These are phyloP conservation scores for Vitis labrusca DNA, from an alignment of 164 flowering plant genomes.

Conservation along the genomic window DNA sequence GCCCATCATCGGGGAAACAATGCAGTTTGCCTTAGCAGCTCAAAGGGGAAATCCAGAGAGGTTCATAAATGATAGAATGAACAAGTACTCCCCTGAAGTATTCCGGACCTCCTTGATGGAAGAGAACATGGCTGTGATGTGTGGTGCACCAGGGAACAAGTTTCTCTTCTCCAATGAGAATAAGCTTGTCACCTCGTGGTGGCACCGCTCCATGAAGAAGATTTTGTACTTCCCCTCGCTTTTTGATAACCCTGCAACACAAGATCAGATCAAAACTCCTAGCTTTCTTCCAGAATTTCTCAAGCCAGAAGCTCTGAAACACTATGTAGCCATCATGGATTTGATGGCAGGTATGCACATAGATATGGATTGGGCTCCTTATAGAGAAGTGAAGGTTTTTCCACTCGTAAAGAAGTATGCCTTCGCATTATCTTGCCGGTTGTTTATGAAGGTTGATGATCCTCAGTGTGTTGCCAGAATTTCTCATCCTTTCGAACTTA, in stretches of 20 bases:
- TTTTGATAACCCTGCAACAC: neutral
- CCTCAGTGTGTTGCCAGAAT: neutral
- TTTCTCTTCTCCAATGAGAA: slow-evolving; percentile 13
- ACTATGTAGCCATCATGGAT: slow-evolving; percentile 11
- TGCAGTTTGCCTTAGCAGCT: neutral
- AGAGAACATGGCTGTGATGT: slow-evolving; percentile 8
- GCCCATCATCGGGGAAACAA: slow-evolving; percentile 13
- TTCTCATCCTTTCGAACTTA: neutral
- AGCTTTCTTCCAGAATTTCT: slow-evolving; percentile 2
- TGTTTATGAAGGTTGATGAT: slow-evolving; percentile 18
- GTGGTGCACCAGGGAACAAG: slow-evolving; percentile 11
- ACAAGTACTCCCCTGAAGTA: neutral
- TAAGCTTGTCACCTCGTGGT: slow-evolving; percentile 8
- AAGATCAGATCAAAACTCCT: neutral
- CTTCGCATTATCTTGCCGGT: slow-evolving; percentile 27
- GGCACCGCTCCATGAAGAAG: slow-evolving; percentile 6
- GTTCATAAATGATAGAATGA: slow-evolving; percentile 7
- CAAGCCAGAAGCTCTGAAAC: slow-evolving; percentile 9
- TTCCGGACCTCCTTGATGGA: slow-evolving; percentile 9
- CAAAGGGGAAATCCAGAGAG: neutral
- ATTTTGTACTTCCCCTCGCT: neutral
- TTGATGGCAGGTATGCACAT: slow-evolving; percentile 10
- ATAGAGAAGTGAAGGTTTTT: slow-evolving; percentile 14
- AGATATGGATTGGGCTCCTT: neutral
- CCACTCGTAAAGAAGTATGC: slow-evolving; percentile 15